A percentile compares a stretch with the other conserved stretches of the same genome.
Conservation (phyloP, 2,329 filamentous ascomycete species). For the Fonsecaea nubica region DNA sequence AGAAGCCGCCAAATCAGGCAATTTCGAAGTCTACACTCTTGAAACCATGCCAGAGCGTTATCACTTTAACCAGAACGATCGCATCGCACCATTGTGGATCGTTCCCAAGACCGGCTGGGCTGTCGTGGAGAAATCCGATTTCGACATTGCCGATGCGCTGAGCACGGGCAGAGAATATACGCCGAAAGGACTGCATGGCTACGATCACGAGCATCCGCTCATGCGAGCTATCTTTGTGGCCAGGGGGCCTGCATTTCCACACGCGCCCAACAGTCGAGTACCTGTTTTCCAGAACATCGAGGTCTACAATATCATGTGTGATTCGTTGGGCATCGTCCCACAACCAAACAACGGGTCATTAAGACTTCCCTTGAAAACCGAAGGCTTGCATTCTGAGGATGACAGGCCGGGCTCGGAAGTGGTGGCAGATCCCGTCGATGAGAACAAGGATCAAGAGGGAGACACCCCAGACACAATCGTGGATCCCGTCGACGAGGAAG, state of each 20-base stretch:
- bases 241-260: constrained; percentile 88
- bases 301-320: constrained; percentile 93
- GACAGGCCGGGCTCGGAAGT: constrained; percentile 41
- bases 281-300: constrained; percentile 90
- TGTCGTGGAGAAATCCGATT: constrained; percentile 80
- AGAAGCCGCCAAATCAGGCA: constrained; percentile 58
- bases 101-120: constrained; percentile 92
- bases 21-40: constrained; percentile 85
- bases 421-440: constrained; percentile 29
- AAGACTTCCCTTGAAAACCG: constrained; percentile 53
- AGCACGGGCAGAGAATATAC: constrained; percentile 72
- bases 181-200: constrained; percentile 87
- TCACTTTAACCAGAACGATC: constrained; percentile 84
- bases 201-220: constrained; percentile 90
- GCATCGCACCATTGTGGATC: constrained; percentile 95
- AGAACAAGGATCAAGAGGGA: constrained; percentile 18
- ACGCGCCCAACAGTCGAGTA: constrained; percentile 78
- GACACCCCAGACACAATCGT: background rate
- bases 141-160: constrained; percentile 73
- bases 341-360: constrained; percentile 87
- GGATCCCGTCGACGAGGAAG: constrained; percentile 1
- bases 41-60: constrained; percentile 90
- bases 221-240: constrained; percentile 98
- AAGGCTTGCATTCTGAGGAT: constrained; percentile 54
- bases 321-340: constrained; percentile 77